Conservation (phyloP, 352 stramenopile genomes). For the Plasmopara viticola region DNA sequence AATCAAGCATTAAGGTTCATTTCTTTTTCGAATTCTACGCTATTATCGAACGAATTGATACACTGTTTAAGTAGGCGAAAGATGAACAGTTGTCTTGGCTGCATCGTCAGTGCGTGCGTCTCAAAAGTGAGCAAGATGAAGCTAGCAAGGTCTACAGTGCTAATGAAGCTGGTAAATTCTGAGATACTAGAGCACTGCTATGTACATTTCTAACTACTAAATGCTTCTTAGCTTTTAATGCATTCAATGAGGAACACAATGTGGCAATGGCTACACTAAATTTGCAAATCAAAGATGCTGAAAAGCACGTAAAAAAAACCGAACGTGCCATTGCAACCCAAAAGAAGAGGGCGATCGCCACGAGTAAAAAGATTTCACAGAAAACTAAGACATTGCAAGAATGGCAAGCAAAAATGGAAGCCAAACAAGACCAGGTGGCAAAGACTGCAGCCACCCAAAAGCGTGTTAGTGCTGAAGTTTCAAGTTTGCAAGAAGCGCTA, state of each 20-base stretch:
- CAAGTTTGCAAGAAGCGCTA: slow-evolving; percentile 10
- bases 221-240: slow-evolving; percentile 14
- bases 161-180: slow-evolving; percentile 23
- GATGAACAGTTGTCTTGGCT: slow-evolving; percentile 34
- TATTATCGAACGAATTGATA: neutral
- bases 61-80: slow-evolving; percentile 22
- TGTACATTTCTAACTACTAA: slow-evolving; percentile 2
- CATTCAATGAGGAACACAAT: slow-evolving; percentile 12
- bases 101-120: slow-evolving; percentile 29
- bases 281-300: slow-evolving; percentile 16
- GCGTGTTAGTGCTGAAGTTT: slow-evolving; percentile 19
- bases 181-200: neutral
- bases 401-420: slow-evolving; percentile 14
- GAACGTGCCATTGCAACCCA: slow-evolving; percentile 18
- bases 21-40: neutral
- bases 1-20: slow-evolving; percentile 31
- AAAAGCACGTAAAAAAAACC: slow-evolving; percentile 17
- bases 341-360: slow-evolving; percentile 18
- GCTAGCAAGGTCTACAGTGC: slow-evolving; percentile 10
- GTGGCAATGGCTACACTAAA: slow-evolving; percentile 16
- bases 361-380: slow-evolving; percentile 21
- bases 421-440: slow-evolving; percentile 13
- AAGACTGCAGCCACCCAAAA: slow-evolving; percentile 16
- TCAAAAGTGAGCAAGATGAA: slow-evolving; percentile 27
- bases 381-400: slow-evolving; percentile 17